These are phyloP conservation scores for Aspergillus cavernicola DNA, from an alignment of 495 filamentous ascomycete species.

Conservation along the genomic window DNA sequence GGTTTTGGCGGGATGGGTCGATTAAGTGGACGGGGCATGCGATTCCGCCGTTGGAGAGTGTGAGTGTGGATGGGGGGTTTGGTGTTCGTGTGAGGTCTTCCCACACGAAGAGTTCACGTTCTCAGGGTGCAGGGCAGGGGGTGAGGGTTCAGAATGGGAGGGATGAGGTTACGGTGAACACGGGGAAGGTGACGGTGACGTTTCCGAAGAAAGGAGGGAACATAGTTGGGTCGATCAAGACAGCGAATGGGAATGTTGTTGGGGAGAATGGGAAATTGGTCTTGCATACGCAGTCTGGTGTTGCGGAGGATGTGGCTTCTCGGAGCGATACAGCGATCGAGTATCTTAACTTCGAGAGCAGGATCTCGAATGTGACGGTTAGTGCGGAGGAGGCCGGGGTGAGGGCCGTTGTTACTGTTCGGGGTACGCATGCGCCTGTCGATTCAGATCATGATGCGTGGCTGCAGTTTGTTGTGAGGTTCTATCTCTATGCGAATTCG, in stretches of 20 bases:
- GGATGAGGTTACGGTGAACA: slow-evolving; percentile 22
- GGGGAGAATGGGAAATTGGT: slow-evolving; percentile 40
- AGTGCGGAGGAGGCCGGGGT: slow-evolving; percentile 15
- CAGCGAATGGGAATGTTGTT: slow-evolving; percentile 31
- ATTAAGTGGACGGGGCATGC: slow-evolving; percentile 48
- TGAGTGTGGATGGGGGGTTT: slow-evolving; percentile 4
- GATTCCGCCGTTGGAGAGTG: slow-evolving; percentile 18
- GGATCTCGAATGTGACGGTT: slow-evolving; percentile 19
- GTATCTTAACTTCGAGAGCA: slow-evolving; percentile 22
- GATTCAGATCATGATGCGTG: slow-evolving; percentile 22
- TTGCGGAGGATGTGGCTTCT: slow-evolving; percentile 25
- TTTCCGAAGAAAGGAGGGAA: slow-evolving; percentile 34
- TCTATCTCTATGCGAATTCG: slow-evolving; percentile 43
- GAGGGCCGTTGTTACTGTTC: slow-evolving; percentile 35
- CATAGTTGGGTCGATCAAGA: slow-evolving; percentile 31
- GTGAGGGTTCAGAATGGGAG: not conserved
- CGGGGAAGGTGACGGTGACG: slow-evolving; percentile 33
- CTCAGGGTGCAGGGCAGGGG: not conserved
- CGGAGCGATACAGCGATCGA: slow-evolving; percentile 16
- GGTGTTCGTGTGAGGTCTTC: slow-evolving; percentile 13
- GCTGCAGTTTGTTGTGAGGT: slow-evolving; percentile 40
- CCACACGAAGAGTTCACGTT: too few species aligned
- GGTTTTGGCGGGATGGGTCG: slow-evolving; percentile 43
- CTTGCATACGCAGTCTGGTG: slow-evolving; percentile 31
- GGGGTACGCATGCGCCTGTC: slow-evolving; percentile 17